Percentiles rank a stretch among this genome's conserved stretches.
These are phyloP conservation scores for Castanea crenata DNA, from an alignment of 306 rosid genomes.

Conservation along the genomic window DNA sequence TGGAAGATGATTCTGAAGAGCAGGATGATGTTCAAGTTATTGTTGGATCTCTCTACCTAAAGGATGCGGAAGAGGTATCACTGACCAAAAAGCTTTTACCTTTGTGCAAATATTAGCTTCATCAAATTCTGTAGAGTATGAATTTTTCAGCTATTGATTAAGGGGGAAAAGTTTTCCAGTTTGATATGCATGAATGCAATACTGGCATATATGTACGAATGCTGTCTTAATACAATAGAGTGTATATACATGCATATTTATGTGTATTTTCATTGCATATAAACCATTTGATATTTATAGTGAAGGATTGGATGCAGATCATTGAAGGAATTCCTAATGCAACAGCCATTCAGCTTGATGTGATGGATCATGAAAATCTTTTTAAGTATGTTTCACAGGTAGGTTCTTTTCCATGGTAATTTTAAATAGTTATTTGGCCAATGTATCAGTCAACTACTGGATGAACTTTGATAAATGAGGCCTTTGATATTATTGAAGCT, in stretches of 20 bases:
- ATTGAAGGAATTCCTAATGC: slow-evolving; percentile 77
- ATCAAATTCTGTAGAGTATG: background rate
- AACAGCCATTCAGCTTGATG: slow-evolving; percentile 74
- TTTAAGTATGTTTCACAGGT: slow-evolving; percentile 67
- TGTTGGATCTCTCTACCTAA: slow-evolving; percentile 84
- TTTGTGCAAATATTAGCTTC: background rate
- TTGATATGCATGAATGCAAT: background rate
- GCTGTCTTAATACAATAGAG: background rate
- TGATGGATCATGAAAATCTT: slow-evolving; percentile 57
- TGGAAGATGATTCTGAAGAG: slow-evolving; percentile 56
- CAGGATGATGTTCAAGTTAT: slow-evolving; percentile 68
- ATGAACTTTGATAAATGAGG: too few relatives aligned
- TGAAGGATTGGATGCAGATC: slow-evolving; percentile 49
- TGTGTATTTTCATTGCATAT: background rate
- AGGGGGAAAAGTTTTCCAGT: background rate
- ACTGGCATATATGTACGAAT: background rate
- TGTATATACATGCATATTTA: background rate
- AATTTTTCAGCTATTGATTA: background rate
- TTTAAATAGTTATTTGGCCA: background rate
- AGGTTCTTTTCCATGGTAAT: slow-evolving; percentile 16
- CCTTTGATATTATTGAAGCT: too few relatives aligned
- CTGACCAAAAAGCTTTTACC: slow-evolving; percentile 3
- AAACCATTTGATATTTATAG: slow-evolving; percentile 28
- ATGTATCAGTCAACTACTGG: background rate
- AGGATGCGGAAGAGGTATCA: slow-evolving; percentile 86